These are phyloP conservation scores for Curvularia hawaiiensis DNA, from an alignment of 2,329 filamentous ascomycete genomes.

Conservation along the genomic window DNA sequence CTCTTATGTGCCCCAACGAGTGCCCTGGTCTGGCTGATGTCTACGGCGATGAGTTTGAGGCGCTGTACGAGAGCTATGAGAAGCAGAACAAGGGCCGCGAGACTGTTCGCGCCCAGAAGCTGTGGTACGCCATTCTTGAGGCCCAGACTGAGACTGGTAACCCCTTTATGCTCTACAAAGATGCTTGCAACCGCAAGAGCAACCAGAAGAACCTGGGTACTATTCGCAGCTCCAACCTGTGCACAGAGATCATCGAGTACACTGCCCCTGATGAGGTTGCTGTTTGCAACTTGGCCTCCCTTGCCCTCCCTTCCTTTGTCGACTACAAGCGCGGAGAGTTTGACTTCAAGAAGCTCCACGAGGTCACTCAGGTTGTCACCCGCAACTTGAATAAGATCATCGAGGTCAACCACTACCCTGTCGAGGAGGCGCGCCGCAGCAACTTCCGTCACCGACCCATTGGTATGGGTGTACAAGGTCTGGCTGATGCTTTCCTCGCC, in stretches of 20 bases:
- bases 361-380: slow-evolving; percentile 89
- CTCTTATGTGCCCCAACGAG: slow-evolving; percentile 97
- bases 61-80: slow-evolving; percentile 90
- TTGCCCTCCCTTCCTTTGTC: slow-evolving; percentile 89
- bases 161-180: slow-evolving; percentile 99
- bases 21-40: slow-evolving; percentile 93
- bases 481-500: slow-evolving; percentile 97
- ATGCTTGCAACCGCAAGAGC: slow-evolving; percentile 97
- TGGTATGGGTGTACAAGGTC: slow-evolving; percentile 94
- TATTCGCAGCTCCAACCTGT: slow-evolving; percentile 97
- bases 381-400: slow-evolving; percentile 98
- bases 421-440: slow-evolving; percentile 89
- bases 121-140: slow-evolving; percentile 98
- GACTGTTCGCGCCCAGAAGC: slow-evolving; percentile 96
- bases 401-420: slow-evolving; percentile 98
- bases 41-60: slow-evolving; percentile 97
- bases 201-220: slow-evolving; percentile 99
- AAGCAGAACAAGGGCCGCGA: slow-evolving; percentile 82
- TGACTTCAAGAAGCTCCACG: slow-evolving; percentile 96
- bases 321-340: slow-evolving; percentile 84
- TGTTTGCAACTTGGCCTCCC: slow-evolving; percentile 95
- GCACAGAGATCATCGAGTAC: slow-evolving; percentile 99
- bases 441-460: slow-evolving; percentile 98
- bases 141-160: slow-evolving; percentile 99
- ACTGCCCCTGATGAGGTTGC: slow-evolving; percentile 96